Evolutionary conservation across 371 early-diverging fungal genomes (phyloP), one percentile per base, ranked within the genome.

Genomic region (Nematocida parisii): DNA sequence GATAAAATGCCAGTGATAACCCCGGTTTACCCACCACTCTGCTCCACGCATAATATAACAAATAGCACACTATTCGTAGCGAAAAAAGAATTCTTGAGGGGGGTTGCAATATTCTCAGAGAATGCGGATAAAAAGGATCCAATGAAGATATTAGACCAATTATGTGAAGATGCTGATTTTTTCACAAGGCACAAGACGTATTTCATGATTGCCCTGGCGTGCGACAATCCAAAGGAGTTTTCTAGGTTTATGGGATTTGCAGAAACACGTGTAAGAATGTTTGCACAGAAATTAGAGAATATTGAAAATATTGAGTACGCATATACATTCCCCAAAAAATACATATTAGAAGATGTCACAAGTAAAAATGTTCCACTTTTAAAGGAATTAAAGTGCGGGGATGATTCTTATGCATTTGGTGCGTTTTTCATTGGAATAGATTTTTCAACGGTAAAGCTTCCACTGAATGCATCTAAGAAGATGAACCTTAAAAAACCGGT

Each of bases 1-100:
- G 98, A 99, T 85, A 90, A 91, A 44, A 97, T 99, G 97, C 98
- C 98, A 0, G 93, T 99, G 66, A 98, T 99, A 80, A 99, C 99
- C 13, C 99, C 99, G 5, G 96, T 96, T 0, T 98, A 97, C 85
- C 98, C 99, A 20, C 93, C 95, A 24, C 97, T 98, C 94, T 97
- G 97, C 85, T 91, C 97, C 1, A 99, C 99, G 0, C 97, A 97
- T 88, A 99, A 98, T 84, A 95, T 99, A 9, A 92, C 93, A 0
- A 88, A 88, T 52, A 95, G 95, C 1, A 98, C 99, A 0, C 89
- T 90, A 42, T 84, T 82, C 3, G 90, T 96, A 22, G 93, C 94
- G 84, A 90, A 90, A 20, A 89, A 89, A 33, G 97, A 97, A 89
- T 92, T 97, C 67, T 5, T 40, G n/a, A 44, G 85, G 71, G 81